A percentile compares a stretch with the other conserved stretches of the same genome.
Evolutionary conservation across 306 rosid genomes (phyloP).

Genomic region (Fragaria nilgerrensis): DNA sequence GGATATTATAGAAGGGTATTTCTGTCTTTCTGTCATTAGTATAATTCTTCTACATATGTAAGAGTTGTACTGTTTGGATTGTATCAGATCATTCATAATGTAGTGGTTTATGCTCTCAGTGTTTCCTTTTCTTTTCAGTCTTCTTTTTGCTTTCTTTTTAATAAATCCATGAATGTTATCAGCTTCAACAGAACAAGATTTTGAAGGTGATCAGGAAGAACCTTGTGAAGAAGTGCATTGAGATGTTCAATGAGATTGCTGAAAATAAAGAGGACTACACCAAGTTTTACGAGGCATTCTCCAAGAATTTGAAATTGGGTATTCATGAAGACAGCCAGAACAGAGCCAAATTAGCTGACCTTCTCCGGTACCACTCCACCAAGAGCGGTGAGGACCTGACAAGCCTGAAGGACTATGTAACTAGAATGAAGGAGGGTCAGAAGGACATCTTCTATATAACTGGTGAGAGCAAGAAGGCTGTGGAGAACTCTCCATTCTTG

Average conservation of each 20-base stretch:
- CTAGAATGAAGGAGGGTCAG: conserved; percentile 37
- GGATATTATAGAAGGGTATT: no score
- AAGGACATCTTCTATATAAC: conserved; percentile 30
- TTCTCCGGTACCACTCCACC: conserved; percentile 30
- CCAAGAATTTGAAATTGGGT: conserved; percentile 32
- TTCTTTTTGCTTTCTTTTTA: no score
- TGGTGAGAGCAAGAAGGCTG: conserved; percentile 37
- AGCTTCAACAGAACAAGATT: conserved; percentile 34
- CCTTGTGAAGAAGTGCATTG: conserved; percentile 37
- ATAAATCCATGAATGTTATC: no score
- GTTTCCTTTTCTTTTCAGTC: no score
- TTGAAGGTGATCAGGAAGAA: conserved; percentile 35
- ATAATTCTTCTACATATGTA: no score
- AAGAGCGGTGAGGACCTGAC: conserved; percentile 37
- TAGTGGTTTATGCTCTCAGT: no score
- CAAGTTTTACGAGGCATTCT: conserved; percentile 34
- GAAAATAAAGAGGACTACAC: conserved; percentile 31
- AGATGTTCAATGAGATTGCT: conserved; percentile 31
- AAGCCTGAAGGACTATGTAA: conserved; percentile 30
- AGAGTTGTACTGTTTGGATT: no score
- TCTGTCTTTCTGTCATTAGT: no score
- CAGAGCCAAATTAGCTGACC: conserved; percentile 29
- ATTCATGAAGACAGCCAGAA: conserved; percentile 38
- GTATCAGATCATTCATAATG: no score
- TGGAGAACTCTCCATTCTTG: conserved; percentile 38